These are phyloP conservation scores for Grosmannia penicillata DNA, from an alignment of 2,329 filamentous ascomycete genomes.

Conservation along the genomic window DNA sequence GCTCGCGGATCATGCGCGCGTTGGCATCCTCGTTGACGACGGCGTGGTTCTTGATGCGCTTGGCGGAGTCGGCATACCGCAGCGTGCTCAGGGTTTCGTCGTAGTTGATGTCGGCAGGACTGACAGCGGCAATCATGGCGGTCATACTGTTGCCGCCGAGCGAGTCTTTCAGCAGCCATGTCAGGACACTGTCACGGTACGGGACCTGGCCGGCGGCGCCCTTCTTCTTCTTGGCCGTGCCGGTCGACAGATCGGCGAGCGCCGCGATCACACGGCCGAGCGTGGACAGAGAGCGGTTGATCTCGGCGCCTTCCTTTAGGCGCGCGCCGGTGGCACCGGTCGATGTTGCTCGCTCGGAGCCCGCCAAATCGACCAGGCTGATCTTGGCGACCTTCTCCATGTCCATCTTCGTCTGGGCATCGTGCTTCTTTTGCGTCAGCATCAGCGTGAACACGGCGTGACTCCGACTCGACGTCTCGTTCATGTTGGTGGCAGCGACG, in stretches of 20 bases:
- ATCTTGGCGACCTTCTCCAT: slow-evolving; percentile 98
- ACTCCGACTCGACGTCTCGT: slow-evolving; percentile 95
- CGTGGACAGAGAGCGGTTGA: slow-evolving; percentile 92
- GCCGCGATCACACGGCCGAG: slow-evolving; percentile 95
- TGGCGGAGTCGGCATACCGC: slow-evolving; percentile 92
- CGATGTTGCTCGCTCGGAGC: slow-evolving; percentile 92
- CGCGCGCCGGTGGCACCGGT: slow-evolving; percentile 92
- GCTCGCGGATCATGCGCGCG: slow-evolving; percentile 92
- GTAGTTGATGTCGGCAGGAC: slow-evolving; percentile 96
- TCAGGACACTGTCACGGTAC: slow-evolving; percentile 91
- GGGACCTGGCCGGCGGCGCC: slow-evolving; percentile 62
- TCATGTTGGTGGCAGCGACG: slow-evolving; percentile 98
- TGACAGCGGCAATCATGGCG: slow-evolving; percentile 98
- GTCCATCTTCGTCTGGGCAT: slow-evolving; percentile 88
- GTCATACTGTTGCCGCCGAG: slow-evolving; percentile 98
- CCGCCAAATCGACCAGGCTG: slow-evolving; percentile 91
- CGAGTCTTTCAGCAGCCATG: slow-evolving; percentile 94
- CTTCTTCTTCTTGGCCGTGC: slow-evolving; percentile 70
- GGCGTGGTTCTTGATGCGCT: slow-evolving; percentile 99
- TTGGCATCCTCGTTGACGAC: slow-evolving; percentile 99
- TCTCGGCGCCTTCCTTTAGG: slow-evolving; percentile 94
- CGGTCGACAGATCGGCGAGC: slow-evolving; percentile 75
- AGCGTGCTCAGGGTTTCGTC: slow-evolving; percentile 94
- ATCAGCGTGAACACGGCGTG: slow-evolving; percentile 97
- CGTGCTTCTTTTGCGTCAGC: slow-evolving; percentile 82